Evolutionary conservation across 1,139 yeast genomes (phyloP), one percentile per base, ranked within the genome.

Genomic region (Eremothecium coryli): DNA sequence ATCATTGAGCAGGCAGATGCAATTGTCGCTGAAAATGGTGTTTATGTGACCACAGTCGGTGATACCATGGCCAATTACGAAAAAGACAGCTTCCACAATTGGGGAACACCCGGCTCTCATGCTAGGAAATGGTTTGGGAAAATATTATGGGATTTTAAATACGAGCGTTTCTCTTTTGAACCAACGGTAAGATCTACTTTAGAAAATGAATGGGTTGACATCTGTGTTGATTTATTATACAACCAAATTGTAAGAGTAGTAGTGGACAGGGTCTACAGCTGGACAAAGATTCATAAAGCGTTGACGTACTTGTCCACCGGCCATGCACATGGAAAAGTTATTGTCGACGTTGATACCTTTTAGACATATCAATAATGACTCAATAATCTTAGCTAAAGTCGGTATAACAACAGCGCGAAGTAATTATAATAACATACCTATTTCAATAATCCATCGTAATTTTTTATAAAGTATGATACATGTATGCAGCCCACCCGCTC

Each of bases 291-390:
- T 41, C 51, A 64, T 30, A 58, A 64, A 10, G 93, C 88, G 0
- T 57, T 70, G 37, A 67, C 68, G 2, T 65, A 61, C 43, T 58
- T 80, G 38, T 58, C 55, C 18, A 52, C 64, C 3, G 73, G 75
- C 30, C 68, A 64, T 38, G 73, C 76, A n/a, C 70, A 67, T 39
- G 94, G 94, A 20, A 82, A 82, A 54, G 61, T 82, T 34, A 68
- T 82, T 4, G 38, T 64, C 27, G 49, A 62, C 24, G 59, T 61
- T 15, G 69, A 64, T 38, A 52, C 49, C 32, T 63, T 63, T 38
- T n/a, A n/a, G n/a, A n/a, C n/a, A n/a, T n/a, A n/a, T n/a, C 62
- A 43, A 15, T 8, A 23, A n/a, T n/a, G n/a, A n/a, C n/a, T n/a
- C n/a, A n/a, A n/a, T n/a, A n/a, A n/a, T 23, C 18, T 17, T 28